Base-by-base conservation (phyloP, 225 moss, liverwort and hornwort genomes). In the Neckera pumila region DNA sequence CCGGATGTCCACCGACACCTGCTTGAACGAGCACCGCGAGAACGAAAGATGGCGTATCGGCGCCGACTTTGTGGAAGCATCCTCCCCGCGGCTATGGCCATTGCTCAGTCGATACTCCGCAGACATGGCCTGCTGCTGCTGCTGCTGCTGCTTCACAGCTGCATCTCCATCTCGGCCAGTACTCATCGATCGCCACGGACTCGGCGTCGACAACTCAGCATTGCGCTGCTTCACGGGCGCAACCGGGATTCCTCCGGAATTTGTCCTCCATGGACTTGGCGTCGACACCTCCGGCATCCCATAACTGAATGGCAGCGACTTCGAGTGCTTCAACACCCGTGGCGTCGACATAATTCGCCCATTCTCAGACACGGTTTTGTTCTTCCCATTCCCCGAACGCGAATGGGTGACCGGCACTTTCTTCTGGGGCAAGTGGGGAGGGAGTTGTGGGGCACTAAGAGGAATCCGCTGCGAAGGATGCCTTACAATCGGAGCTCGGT, bases 1-100 rank as follows among this genome's bases (percentile, higher is more conserved):
- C 84, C 80, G 90, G 20, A 93, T 92, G 84, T 92, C 93, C 53
- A 93, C 90, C 17, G 93, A 92, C 86, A 93, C 86, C 88, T 89
- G 90, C 92, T 92, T 93, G 88, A 93, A 92, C 49, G 93, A 92
- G 33, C 87, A 53, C 83, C 92, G 89, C 34, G 93, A 90, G 76
- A 92, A 92, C 33, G 93, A 93, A 64, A 93, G 92, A 61, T 90
- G 92, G 72, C 90, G 92, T 64, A 89, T 92, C 17, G 90, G 90
- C 20, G 89, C 93, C 26, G 85, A 77, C 81, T 93, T 93, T 31
- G 74, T 23, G 43, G 88, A 84, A 61, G 82, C 69, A 59, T 89
- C 87, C 82, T 65, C 72, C 45, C 34, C 76, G 14, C 79, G 88
- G 86, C 86, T 12, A 77, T 91, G 81, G 71, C 89, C 86, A 57